phyloP scores from a whole-genome alignment of 805 yeast species.

The Teunomyces funiuensis region DNA sequence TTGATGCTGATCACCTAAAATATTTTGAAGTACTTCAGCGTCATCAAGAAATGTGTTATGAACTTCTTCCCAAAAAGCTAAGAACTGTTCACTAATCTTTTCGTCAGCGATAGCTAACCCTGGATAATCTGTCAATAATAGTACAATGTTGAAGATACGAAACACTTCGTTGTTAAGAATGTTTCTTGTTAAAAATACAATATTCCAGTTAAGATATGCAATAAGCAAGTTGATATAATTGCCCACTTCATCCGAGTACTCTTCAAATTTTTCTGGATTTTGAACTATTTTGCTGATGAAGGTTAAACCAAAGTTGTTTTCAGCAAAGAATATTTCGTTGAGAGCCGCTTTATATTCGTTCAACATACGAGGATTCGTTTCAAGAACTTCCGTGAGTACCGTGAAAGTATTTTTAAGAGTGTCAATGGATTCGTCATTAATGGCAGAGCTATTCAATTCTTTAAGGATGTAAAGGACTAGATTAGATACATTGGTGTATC shows the following conservation, averaged over 20 bases:
- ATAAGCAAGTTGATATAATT: slow-evolving; percentile 47
- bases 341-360: slow-evolving; percentile 26
- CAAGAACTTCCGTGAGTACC: slow-evolving; percentile 45
- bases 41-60: slow-evolving; percentile 58
- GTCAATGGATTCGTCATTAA: slow-evolving; percentile 9
- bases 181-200: slow-evolving; percentile 40
- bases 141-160: slow-evolving; percentile 46
- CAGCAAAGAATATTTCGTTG: slow-evolving; percentile 37
- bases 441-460: slow-evolving; percentile 2
- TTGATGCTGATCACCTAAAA: slow-evolving; percentile 13
- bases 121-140: slow-evolving; percentile 56
- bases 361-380: slow-evolving; percentile 45
- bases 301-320: slow-evolving; percentile 42
- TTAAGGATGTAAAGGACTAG: slow-evolving; percentile 12
- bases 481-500: slow-evolving; percentile 19
- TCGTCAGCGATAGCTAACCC: slow-evolving; percentile 63
- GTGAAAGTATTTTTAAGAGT: slow-evolving; percentile 22
- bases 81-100: slow-evolving; percentile 46
- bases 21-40: slow-evolving; percentile 26
- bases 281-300: slow-evolving; percentile 37
- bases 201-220: slow-evolving; percentile 47
- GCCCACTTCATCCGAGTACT: slow-evolving; percentile 33
- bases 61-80: slow-evolving; percentile 69
- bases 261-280: slow-evolving; percentile 27
- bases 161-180: slow-evolving; percentile 35